Conservation (phyloP, 306 rosid species). For the Cyamopsis tetragonoloba region DNA sequence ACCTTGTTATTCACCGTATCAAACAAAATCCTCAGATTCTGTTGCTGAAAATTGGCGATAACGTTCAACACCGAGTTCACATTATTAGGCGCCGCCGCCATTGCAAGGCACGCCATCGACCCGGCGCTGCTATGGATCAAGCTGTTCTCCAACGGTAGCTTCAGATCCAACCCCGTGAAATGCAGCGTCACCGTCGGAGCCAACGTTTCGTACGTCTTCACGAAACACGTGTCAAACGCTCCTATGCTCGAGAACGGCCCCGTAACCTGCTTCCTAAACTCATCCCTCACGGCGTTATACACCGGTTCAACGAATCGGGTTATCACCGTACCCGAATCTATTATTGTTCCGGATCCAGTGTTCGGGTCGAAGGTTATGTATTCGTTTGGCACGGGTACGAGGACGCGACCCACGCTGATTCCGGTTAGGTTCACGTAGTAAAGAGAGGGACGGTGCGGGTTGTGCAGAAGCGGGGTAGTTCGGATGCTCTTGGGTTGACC, state of each 20-base stretch:
- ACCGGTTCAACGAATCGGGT: constrained; percentile 69
- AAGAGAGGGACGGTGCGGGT: constrained; percentile 75
- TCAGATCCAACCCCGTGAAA: constrained; percentile 58
- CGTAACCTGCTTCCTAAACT: constrained; percentile 67
- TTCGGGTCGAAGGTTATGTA: constrained; percentile 47
- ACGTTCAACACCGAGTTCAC: constrained; percentile 87
- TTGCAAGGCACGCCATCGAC: constrained; percentile 74
- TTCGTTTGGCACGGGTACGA: constrained; percentile 38
- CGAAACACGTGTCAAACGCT: constrained; percentile 81
- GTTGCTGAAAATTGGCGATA: constrained; percentile 89
- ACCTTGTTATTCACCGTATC: constrained; percentile 65
- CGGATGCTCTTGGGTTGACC: constrained; percentile 77
- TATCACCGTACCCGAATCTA: constrained; percentile 85
- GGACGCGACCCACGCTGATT: constrained; percentile 60
- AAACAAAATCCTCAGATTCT: constrained; percentile 80
- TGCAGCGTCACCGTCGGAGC: constrained; percentile 58
- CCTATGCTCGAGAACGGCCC: constrained; percentile 68
- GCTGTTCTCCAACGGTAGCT: constrained; percentile 66
- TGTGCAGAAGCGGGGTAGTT: constrained; percentile 71
- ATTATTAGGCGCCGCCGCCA: constrained; percentile 79
- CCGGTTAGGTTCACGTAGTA: constrained; percentile 81
- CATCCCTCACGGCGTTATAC: constrained; percentile 66
- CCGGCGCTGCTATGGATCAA: constrained; percentile 89
- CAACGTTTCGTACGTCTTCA: constrained; percentile 38
- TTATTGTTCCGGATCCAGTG: constrained; percentile 79